A percentile compares a stretch with the other conserved stretches of the same genome.
Evolutionary conservation across 108 stramenopile species (phyloP).

Genomic region (Skeletonema menzelii): DNA sequence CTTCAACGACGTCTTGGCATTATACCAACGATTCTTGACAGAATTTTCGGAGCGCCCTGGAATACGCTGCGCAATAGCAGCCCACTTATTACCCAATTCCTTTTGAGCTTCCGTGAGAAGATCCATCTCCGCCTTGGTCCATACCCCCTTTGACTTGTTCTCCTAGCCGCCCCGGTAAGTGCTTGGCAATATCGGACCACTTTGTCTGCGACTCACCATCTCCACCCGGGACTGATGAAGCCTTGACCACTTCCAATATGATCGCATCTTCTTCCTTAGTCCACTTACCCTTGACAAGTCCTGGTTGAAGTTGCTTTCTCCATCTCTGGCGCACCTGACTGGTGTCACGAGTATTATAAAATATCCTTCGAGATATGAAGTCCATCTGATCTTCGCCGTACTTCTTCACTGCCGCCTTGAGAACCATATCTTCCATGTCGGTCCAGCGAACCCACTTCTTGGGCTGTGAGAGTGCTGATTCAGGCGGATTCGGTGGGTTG

Average conservation of each 20-base stretch:
- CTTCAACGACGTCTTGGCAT: slow-evolving; percentile 50
- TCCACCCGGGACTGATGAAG: background rate
- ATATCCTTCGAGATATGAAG: slow-evolving; percentile 42
- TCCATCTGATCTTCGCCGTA: slow-evolving; percentile 53
- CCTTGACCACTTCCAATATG: slow-evolving; percentile 50
- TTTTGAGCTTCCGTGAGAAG: slow-evolving; percentile 68
- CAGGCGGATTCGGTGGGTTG: background rate
- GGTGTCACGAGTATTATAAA: slow-evolving; percentile 55
- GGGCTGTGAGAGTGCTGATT: slow-evolving; percentile 10
- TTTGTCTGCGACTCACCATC: slow-evolving; percentile 22
- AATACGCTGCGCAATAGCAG: slow-evolving; percentile 85
- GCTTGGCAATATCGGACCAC: slow-evolving; percentile 75
- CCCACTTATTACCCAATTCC: slow-evolving; percentile 79
- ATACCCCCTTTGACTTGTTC: slow-evolving; percentile 89
- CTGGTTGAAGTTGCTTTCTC: slow-evolving; percentile 88
- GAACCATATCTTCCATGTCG: slow-evolving; percentile 46
- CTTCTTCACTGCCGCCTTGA: slow-evolving; percentile 40
- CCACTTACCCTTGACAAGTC: slow-evolving; percentile 88
- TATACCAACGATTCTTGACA: slow-evolving; percentile 94
- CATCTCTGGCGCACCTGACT: slow-evolving; percentile 92
- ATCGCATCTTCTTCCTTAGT: slow-evolving; percentile 72
- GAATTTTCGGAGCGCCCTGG: slow-evolving; percentile 92
- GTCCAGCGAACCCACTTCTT: slow-evolving; percentile 41
- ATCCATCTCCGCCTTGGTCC: slow-evolving; percentile 83
- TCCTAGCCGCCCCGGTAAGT: slow-evolving; percentile 88